A percentile compares a stretch with the other conserved stretches of the same genome.
These are phyloP conservation scores for Clarireedia sp. DNA, from an alignment of 2,329 filamentous ascomycete genomes.

Conservation along the genomic window DNA sequence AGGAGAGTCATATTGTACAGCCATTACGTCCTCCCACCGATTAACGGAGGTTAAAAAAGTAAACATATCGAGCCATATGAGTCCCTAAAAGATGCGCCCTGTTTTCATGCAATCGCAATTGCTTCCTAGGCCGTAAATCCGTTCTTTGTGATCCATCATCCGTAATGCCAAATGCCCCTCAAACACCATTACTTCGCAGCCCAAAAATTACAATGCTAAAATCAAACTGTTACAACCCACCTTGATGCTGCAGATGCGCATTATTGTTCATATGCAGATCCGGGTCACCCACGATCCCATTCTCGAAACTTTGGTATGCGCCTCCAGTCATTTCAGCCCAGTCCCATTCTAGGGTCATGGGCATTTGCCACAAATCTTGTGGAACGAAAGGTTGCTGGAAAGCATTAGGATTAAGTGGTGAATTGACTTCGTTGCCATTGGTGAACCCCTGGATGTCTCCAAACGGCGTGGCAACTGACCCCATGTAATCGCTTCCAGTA, in stretches of 20 bases:
- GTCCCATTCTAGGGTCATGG: constrained; percentile 82
- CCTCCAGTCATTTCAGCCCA: constrained; percentile 63
- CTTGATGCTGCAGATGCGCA: constrained; percentile 22
- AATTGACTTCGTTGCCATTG: constrained; percentile 25
- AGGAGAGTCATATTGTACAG: constrained; percentile 2
- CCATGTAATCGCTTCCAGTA: constrained; percentile 20
- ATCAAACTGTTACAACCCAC: constrained; percentile 1
- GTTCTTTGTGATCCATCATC: neutral
- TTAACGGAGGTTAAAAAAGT: neutral
- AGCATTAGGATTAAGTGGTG: constrained; percentile 30
- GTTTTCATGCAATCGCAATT: neutral
- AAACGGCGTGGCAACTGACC: constrained; percentile 24
- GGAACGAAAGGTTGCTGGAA: constrained; percentile 86
- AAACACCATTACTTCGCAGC: neutral
- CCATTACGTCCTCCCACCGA: neutral
- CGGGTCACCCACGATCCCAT: constrained; percentile 35
- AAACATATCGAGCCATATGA: neutral
- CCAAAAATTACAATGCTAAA: neutral
- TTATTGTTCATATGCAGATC: constrained; percentile 19
- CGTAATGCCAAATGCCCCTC: neutral
- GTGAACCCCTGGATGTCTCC: constrained; percentile 22
- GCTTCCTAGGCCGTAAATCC: neutral
- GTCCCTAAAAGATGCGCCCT: neutral
- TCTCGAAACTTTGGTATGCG: constrained; percentile 55
- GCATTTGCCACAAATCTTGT: constrained; percentile 90